Percentiles rank a stretch among this genome's conserved stretches.
Evolutionary conservation across 495 filamentous ascomycete species (phyloP).

Genomic region (Bryoglossum gracile): DNA sequence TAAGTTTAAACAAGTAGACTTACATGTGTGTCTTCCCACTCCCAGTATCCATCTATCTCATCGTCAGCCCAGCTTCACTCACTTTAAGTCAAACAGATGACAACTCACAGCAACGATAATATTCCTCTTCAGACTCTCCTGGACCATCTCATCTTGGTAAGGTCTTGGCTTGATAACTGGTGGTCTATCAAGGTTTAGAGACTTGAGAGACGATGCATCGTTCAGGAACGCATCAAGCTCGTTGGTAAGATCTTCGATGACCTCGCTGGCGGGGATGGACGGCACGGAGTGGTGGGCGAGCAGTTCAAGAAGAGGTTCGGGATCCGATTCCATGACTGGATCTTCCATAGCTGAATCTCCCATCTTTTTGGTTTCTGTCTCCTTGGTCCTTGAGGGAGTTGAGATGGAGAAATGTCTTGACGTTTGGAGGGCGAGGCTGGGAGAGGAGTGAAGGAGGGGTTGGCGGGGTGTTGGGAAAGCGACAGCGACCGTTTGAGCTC

Average conservation of each 20-base stretch:
- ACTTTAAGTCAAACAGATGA: neutral
- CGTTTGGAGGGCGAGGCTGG: too few relatives aligned
- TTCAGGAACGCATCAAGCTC: neutral
- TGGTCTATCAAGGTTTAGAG: constrained; percentile 2
- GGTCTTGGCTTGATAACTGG: constrained; percentile 41
- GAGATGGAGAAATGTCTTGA: too few relatives aligned
- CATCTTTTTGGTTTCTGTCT: too few relatives aligned
- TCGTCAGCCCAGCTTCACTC: neutral
- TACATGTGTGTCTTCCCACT: constrained; percentile 92
- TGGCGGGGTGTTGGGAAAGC: too few relatives aligned
- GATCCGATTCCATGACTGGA: too few relatives aligned
- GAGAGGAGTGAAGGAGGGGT: too few relatives aligned
- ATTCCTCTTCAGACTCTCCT: constrained; percentile 69
- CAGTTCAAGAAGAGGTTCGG: neutral
- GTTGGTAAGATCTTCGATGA: constrained; percentile 9
- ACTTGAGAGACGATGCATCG: neutral
- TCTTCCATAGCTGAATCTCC: too few relatives aligned
- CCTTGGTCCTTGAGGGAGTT: too few relatives aligned
- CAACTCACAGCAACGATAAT: constrained; percentile 72
- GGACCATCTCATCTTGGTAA: constrained; percentile 90
- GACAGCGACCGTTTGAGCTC: too few relatives aligned
- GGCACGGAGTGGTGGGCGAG: neutral
- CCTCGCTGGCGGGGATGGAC: neutral
- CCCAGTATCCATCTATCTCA: constrained; percentile 78
- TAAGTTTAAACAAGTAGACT: constrained; percentile 25